Evolutionary conservation across 805 yeast species (phyloP), one percentile per base, ranked within the genome.

Genomic region (Nakazawaea ambrosiae): DNA sequence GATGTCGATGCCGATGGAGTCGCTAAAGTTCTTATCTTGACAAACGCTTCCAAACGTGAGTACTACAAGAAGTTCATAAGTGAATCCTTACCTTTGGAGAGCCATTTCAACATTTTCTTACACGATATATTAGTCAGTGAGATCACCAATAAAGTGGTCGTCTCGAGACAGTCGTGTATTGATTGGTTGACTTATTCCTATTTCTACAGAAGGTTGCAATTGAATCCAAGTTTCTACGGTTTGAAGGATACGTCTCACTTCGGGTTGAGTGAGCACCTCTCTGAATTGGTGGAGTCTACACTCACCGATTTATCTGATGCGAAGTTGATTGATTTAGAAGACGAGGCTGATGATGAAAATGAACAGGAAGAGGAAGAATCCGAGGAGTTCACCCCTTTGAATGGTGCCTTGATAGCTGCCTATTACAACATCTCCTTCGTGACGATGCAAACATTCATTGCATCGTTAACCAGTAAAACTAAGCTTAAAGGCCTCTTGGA

Each of bases 221-320:
- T 73, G 25, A 92, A 92, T 54, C 97, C 98, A 3, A 77, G 92
- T 41, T 92, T 73, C 53, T 92, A 92, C 52, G 96, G 88, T n/a
- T 71, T 86, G 6, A 65, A 64, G 28, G 84, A 80, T 43, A 64
- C 69, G 3, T 61, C 83, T 1, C 75, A 75, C 31, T 57, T 70
- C 22, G 95, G 94, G 0, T 55, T 90, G 5, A 86, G 95, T 2
- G 89, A 82, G 37, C 86, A 69, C 55, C 60, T 92, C 29, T 88
- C 97, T 0, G 96, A 88, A 33, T 53, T 87, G 10, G 81, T 90
- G 10, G 97, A 92, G 51, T 62, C 60, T 5, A 66, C 85, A 0
- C 50, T 90, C 44, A 67, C 66, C 23, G 94, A 85, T 16, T 63
- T 92, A 31, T 56, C 52, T 3, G 74, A 74, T 1, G 72, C 78